A percentile compares a stretch with the other conserved stretches of the same genome.
Conservation (phyloP, 495 filamentous ascomycete genomes). For the Parmelia sp. region DNA sequence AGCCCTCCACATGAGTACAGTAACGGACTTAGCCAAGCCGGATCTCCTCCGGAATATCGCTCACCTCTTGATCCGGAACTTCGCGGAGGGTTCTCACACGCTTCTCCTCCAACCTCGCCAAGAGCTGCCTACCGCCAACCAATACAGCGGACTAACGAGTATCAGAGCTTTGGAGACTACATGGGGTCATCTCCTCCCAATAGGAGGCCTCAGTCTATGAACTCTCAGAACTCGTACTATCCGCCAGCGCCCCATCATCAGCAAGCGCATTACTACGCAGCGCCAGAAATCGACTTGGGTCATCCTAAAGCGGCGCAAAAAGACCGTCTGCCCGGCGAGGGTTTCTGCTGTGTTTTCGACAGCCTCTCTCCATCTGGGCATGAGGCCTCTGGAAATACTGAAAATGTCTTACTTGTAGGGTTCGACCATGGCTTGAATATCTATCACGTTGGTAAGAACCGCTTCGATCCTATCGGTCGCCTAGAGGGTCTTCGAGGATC, state of each 20-base stretch:
- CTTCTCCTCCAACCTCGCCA: slow-evolving; percentile 45
- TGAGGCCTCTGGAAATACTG: slow-evolving; percentile 45
- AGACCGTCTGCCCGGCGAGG: slow-evolving; percentile 53
- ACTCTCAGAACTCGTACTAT: slow-evolving; percentile 39
- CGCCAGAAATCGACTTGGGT: slow-evolving; percentile 49
- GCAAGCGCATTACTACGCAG: slow-evolving; percentile 64
- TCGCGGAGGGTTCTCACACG: slow-evolving; percentile 41
- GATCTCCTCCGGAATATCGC: slow-evolving; percentile 40
- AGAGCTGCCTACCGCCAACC: slow-evolving; percentile 39
- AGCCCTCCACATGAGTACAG: slow-evolving; percentile 43
- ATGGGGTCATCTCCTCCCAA: slow-evolving; percentile 21
- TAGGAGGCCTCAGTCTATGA: slow-evolving; percentile 32
- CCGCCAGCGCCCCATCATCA: slow-evolving; percentile 76
- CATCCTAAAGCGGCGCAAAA: slow-evolving; percentile 29
- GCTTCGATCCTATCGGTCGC: slow-evolving; percentile 56
- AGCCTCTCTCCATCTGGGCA: slow-evolving; percentile 46
- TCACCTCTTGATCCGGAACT: slow-evolving; percentile 31
- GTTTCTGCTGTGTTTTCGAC: slow-evolving; percentile 78
- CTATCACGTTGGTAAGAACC: slow-evolving; percentile 59
- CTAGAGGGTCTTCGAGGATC: slow-evolving; percentile 70
- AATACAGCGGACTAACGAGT: slow-evolving; percentile 41
- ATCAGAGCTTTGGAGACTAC: slow-evolving; percentile 29
- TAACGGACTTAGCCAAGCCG: slow-evolving; percentile 39
- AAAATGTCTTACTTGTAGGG: slow-evolving; percentile 68
- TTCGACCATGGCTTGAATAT: slow-evolving; percentile 70